phyloP scores from a whole-genome alignment of 345 rosid species.

The Turnera subulata region DNA sequence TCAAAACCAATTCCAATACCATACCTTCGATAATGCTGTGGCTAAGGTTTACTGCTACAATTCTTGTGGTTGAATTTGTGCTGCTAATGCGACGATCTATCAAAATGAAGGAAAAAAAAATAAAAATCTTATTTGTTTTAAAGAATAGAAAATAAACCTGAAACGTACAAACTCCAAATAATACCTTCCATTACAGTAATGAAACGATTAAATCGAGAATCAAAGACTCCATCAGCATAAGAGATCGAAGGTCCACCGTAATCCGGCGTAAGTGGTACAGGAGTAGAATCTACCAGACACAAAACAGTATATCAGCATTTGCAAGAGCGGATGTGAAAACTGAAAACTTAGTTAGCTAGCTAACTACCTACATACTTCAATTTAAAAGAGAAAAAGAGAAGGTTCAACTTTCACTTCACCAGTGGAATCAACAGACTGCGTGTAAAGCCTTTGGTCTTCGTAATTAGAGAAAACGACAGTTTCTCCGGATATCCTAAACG shows the following conservation, averaged over 20 bases:
- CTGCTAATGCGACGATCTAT: slow-evolving; percentile 63
- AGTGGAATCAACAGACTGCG: slow-evolving; percentile 38
- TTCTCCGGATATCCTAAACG: slow-evolving; percentile 53
- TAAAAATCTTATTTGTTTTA: too few species aligned
- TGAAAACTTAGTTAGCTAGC: too few species aligned
- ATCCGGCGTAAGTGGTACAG: slow-evolving; percentile 74
- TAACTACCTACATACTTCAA: slow-evolving; percentile 10
- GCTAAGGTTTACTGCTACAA: slow-evolving; percentile 46
- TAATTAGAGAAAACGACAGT: slow-evolving; percentile 73
- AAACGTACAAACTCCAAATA: background rate
- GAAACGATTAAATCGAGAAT: slow-evolving; percentile 56
- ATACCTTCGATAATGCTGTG: slow-evolving; percentile 55
- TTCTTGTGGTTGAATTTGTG: slow-evolving; percentile 53
- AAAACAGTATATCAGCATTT: background rate
- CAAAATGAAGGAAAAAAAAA: slow-evolving; percentile 9
- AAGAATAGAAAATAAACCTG: too few species aligned
- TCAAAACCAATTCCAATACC: background rate
- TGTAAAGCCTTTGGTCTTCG: slow-evolving; percentile 81
- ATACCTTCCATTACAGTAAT: slow-evolving; percentile 86
- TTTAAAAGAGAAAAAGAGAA: background rate
- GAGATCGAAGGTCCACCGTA: slow-evolving; percentile 56
- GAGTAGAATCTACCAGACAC: slow-evolving; percentile 40
- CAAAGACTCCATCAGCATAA: slow-evolving; percentile 91
- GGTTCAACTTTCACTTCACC: slow-evolving; percentile 29
- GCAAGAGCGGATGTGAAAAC: too few species aligned